phyloP scores from a whole-genome alignment of 306 rosid species.

The Trichosanthes cucumerina region DNA sequence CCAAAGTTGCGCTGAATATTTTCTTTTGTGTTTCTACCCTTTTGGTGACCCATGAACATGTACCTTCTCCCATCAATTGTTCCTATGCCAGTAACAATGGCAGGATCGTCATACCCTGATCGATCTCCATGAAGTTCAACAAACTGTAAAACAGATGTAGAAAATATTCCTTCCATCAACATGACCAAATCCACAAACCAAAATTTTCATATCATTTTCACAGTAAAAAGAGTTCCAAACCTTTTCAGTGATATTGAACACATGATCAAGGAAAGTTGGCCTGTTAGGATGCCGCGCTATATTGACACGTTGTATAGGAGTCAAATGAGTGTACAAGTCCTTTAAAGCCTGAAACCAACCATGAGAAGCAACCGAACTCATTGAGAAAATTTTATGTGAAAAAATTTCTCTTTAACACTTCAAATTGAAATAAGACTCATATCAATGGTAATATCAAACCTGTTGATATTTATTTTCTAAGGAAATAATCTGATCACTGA shows the following conservation, averaged over 20 bases:
- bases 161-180: constrained; percentile 9
- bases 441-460: constrained; percentile 31
- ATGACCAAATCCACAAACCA: constrained; percentile 15
- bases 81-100: constrained; percentile 90
- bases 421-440: not conserved
- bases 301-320: constrained; percentile 76
- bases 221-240: constrained; percentile 25
- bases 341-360: constrained; percentile 56
- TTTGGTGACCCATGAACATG: constrained; percentile 97
- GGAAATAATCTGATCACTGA: constrained; percentile 61
- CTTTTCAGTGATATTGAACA: constrained; percentile 85
- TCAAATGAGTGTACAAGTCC: constrained; percentile 53
- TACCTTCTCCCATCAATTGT: constrained; percentile 67
- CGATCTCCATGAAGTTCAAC: constrained; percentile 98
- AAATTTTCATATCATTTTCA: not conserved
- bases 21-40: constrained; percentile 95
- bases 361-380: constrained; percentile 9
- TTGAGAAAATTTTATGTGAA: constrained; percentile 1
- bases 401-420: not conserved
- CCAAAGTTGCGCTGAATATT: constrained; percentile 88
- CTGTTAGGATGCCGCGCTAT: constrained; percentile 96
- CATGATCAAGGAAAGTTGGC: constrained; percentile 91
- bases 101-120: constrained; percentile 91
- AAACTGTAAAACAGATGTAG: constrained; percentile 44
- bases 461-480: constrained; percentile 69